These are phyloP conservation scores for Dryas integrifolia DNA, from an alignment of 331 rosid genomes.

Conservation along the genomic window DNA sequence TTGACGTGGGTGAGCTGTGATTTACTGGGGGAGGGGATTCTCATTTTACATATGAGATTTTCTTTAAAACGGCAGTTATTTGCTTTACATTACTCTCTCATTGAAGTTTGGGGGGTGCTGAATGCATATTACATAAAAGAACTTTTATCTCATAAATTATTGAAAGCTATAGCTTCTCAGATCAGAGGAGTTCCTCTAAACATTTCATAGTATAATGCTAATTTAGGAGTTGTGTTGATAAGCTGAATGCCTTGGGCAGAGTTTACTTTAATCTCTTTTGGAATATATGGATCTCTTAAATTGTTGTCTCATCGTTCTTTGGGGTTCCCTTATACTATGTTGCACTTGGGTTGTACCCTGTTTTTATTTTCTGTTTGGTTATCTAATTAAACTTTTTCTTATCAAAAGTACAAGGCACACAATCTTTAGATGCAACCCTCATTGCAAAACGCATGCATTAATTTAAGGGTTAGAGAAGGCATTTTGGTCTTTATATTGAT, in stretches of 20 bases:
- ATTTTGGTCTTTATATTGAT: background rate
- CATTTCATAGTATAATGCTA: background rate
- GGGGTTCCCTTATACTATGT: background rate
- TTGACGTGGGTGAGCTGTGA: background rate
- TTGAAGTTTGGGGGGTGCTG: background rate
- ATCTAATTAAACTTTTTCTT: background rate
- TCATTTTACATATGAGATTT: background rate
- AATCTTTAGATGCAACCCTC: background rate
- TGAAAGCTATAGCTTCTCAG: background rate
- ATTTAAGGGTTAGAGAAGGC: background rate
- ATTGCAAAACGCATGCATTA: background rate
- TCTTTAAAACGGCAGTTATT: background rate
- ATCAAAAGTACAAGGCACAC: background rate
- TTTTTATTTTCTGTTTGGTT: background rate
- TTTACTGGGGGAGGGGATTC: background rate
- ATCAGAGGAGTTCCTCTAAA: background rate
- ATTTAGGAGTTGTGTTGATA: background rate
- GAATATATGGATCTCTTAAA: background rate
- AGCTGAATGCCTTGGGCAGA: background rate
- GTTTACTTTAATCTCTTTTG: background rate
- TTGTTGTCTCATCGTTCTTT: background rate
- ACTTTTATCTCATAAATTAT: background rate
- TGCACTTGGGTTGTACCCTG: background rate
- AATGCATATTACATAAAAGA: background rate
- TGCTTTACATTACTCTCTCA: background rate